Conservation (phyloP, 805 yeast species). For the Tetrapisispora taiwanensis region DNA sequence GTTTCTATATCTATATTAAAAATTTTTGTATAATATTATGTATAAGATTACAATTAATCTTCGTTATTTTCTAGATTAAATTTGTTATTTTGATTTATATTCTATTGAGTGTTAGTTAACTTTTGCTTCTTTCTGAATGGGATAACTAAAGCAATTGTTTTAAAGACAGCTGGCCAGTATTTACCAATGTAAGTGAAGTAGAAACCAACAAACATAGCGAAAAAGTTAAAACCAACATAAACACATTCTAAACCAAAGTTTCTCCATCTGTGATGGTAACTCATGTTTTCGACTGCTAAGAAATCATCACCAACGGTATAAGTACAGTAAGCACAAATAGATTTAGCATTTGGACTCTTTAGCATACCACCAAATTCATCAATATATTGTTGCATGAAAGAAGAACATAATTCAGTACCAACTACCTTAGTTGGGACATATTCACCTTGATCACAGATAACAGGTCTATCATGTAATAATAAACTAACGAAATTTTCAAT, state of each 20-base stretch:
- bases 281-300: slow-evolving; percentile 29
- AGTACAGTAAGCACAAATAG: slow-evolving; percentile 45
- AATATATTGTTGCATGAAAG: slow-evolving; percentile 15
- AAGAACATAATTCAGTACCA: slow-evolving; percentile 29
- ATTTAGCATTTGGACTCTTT: slow-evolving; percentile 29
- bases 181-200: slow-evolving; percentile 33
- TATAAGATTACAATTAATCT: slow-evolving; percentile 1
- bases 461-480: slow-evolving; percentile 37
- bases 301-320: slow-evolving; percentile 43
- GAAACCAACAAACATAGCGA: slow-evolving; percentile 35
- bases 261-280: slow-evolving; percentile 39
- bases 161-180: slow-evolving; percentile 12
- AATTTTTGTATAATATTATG: background rate
- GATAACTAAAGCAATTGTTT: background rate
- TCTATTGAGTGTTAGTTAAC: background rate
- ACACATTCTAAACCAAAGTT: slow-evolving; percentile 46
- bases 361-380: slow-evolving; percentile 17
- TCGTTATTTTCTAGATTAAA: background rate
- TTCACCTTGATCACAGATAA: slow-evolving; percentile 32
- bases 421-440: slow-evolving; percentile 15
- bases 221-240: slow-evolving; percentile 38
- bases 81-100: background rate
- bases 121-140: slow-evolving; percentile 1
- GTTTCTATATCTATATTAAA: background rate
- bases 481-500: slow-evolving; percentile 38